Evolutionary conservation across 805 yeast genomes (phyloP).

Genomic region (Ogataea paraovalis): DNA sequence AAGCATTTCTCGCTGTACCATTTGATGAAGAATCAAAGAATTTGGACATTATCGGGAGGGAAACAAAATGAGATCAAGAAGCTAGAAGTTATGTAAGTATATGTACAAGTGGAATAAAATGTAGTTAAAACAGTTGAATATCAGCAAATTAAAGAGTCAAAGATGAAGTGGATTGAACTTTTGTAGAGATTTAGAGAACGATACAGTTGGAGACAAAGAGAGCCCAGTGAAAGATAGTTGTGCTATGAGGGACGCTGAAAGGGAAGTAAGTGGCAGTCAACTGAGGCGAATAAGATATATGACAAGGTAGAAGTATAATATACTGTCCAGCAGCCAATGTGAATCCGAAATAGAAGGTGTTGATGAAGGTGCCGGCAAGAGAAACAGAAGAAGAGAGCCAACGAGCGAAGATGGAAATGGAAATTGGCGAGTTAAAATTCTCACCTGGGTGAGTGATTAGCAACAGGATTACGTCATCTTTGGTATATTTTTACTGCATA

Average conservation of each 20-base stretch:
- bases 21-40: conserved; percentile 9
- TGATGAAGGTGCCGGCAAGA: neutral
- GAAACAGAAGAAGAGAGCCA: neutral
- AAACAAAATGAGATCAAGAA: too few relatives aligned
- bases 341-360: too few relatives aligned
- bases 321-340: too few relatives aligned
- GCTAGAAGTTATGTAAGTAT: neutral
- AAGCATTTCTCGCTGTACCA: neutral
- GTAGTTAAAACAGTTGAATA: too few relatives aligned
- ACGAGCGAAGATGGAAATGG: neutral
- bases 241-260: too few relatives aligned
- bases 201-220: neutral
- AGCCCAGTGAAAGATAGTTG: too few relatives aligned
- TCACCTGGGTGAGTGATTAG: neutral
- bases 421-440: neutral
- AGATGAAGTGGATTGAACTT: too few relatives aligned
- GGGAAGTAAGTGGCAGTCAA: too few relatives aligned
- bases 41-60: conserved; percentile 10
- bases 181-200: neutral
- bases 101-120: neutral
- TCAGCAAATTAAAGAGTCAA: too few relatives aligned
- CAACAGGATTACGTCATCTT: neutral
- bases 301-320: too few relatives aligned
- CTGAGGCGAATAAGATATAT: too few relatives aligned
- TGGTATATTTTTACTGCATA: too few relatives aligned